These are phyloP conservation scores for Camellia lanceoleosa DNA, from an alignment of 148 eudicot species.

Conservation along the genomic window DNA sequence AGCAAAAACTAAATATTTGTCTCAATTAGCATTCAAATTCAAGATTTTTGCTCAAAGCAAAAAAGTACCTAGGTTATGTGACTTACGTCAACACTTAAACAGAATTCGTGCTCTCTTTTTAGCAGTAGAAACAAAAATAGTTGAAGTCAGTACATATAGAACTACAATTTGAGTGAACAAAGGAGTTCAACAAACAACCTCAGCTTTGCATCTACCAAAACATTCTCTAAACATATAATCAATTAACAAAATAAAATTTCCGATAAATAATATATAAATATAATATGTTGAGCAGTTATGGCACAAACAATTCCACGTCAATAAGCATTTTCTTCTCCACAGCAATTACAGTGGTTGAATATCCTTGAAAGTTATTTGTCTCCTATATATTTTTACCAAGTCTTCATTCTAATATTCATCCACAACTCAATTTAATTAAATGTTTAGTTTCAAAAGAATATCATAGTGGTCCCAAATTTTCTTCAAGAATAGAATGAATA, in stretches of 20 bases:
- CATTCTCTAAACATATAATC: neutral
- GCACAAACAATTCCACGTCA: neutral
- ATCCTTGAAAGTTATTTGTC: neutral
- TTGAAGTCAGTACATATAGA: neutral
- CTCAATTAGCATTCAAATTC: neutral
- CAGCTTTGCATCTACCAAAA: conserved; percentile 1
- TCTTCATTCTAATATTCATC: neutral
- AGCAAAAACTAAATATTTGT: neutral
- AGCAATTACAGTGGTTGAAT: neutral
- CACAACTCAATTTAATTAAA: neutral
- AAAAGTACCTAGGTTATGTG: neutral
- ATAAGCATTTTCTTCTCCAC: neutral
- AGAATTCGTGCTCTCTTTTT: neutral
- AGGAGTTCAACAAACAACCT: conserved; percentile 2
- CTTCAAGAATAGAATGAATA: neutral
- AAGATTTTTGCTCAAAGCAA: neutral
- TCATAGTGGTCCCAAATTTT: neutral
- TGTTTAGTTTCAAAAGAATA: neutral
- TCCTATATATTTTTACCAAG: neutral
- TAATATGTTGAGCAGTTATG: neutral
- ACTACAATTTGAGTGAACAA: neutral
- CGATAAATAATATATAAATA: neutral
- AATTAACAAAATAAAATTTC: conserved; percentile 1
- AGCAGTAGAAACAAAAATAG: neutral
- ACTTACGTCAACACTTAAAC: neutral